A percentile compares a stretch with the other conserved stretches of the same genome.
These are phyloP conservation scores for Fusarium hostae DNA, from an alignment of 2,329 filamentous ascomycete species.

Conservation along the genomic window DNA sequence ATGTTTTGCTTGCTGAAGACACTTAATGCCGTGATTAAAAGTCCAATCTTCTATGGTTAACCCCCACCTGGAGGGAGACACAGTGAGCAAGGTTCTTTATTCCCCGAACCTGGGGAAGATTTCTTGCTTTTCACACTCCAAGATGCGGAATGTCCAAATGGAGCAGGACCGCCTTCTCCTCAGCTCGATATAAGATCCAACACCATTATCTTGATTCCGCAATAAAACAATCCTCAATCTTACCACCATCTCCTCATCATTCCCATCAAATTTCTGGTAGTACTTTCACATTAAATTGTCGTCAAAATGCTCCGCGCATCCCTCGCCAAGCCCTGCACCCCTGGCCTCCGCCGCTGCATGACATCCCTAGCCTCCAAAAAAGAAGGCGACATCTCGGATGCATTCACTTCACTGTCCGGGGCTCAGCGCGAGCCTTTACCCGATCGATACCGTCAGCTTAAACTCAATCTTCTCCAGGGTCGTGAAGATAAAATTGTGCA, in stretches of 20 bases:
- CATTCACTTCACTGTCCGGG: constrained; percentile 69
- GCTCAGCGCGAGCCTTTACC: constrained; percentile 59
- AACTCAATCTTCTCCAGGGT: constrained; percentile 62
- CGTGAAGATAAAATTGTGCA: constrained; percentile 59
- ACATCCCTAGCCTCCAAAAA: constrained; percentile 53
- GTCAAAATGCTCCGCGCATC: constrained; percentile 40
- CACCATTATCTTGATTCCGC: not conserved
- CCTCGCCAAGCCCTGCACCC: constrained; percentile 16
- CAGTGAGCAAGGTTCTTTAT: constrained; percentile 2
- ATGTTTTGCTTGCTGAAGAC: not conserved
- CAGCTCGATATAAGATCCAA: constrained; percentile 33
- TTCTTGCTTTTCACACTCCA: not conserved
- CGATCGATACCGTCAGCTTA: constrained; percentile 65
- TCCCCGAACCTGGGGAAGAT: constrained; percentile 16
- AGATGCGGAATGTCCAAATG: constrained; percentile 46
- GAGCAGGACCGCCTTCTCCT: constrained; percentile 43
- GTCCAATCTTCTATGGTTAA: too few relatives aligned
- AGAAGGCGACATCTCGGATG: constrained; percentile 71
- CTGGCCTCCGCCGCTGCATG: constrained; percentile 30
- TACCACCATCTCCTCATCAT: not conserved
- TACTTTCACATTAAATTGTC: too few relatives aligned
- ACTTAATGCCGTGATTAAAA: not conserved
- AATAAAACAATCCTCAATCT: not conserved
- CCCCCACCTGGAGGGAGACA: not conserved
- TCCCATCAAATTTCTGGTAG: not conserved